Base-by-base conservation (phyloP, 2,329 filamentous ascomycete genomes). In the Endocalyx cinctus region DNA sequence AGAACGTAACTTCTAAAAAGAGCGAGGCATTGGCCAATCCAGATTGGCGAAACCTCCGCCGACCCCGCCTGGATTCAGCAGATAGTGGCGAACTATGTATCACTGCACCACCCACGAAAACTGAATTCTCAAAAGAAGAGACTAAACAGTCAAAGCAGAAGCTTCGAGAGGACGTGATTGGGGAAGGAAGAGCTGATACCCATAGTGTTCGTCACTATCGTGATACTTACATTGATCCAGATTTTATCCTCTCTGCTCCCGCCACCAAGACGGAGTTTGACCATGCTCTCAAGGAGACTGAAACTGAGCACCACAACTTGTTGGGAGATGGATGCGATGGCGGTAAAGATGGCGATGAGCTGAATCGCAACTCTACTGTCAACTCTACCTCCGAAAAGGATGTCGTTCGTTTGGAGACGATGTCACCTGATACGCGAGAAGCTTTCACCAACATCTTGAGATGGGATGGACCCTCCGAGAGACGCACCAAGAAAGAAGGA, bases 191-290 rank as follows among this genome's bases (percentile, higher is more conserved):
- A 23, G 8, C 20, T 10, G 42, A 44, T 16, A 22, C 34, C 4
- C 31, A 27, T 19, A 35, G 33, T n/a, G 26, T 40, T 13, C 34
- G 48, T 31, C 40, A 43, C 20, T 43, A 44, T 38, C 33, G 50
- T 37, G 25, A 46, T 16, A 31, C 42, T 1, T 43, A 44, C 6
- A 25, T 57, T 11, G 46, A 48, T 17, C 37, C 46, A 2, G 50
- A 51, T 13, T 46, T 51, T 11, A 55, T 54, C 22, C 34, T 46
- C 23, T 55, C 53, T 4, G 51, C 53, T 2, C 53, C 53, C 11
- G 41, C 52, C 7, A 50, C 50, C 11, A 54, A 53, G 35, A 39
- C 35, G 12, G 47, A 50, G 13, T 51, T 34, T 20, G 37, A 33
- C 2, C 26, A 31, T 1, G 41, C 37, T 6, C 33, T 39, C 12